Evolutionary conservation across 805 yeast genomes (phyloP).

Genomic region (Zygosaccharomyces kombuchaensis): DNA sequence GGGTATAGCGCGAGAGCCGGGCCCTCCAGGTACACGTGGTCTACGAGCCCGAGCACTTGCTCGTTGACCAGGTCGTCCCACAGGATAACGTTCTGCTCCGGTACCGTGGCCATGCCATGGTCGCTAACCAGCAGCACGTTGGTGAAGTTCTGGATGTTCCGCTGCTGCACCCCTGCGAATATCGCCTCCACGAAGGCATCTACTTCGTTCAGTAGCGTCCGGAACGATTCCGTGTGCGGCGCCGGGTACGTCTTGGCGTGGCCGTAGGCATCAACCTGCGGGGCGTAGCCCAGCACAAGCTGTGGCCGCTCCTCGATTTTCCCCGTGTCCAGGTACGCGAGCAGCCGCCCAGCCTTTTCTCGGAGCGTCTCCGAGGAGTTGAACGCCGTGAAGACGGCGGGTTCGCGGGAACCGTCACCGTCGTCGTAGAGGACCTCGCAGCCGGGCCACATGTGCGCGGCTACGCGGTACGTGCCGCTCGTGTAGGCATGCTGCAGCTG

Average conservation of each 20-base stretch:
- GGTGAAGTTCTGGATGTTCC: slow-evolving; percentile 61
- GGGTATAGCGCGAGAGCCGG: slow-evolving; percentile 16
- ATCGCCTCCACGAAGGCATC: slow-evolving; percentile 59
- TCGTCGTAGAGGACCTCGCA: slow-evolving; percentile 50
- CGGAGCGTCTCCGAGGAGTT: slow-evolving; percentile 55
- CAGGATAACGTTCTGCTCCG: slow-evolving; percentile 52
- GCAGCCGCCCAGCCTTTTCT: slow-evolving; percentile 54
- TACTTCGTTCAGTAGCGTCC: slow-evolving; percentile 44
- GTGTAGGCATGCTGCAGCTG: slow-evolving; percentile 64
- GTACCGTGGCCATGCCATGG: slow-evolving; percentile 91
- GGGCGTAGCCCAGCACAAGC: slow-evolving; percentile 70
- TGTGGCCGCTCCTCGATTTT: slow-evolving; percentile 61
- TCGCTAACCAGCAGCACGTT: slow-evolving; percentile 80
- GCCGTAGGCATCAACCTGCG: slow-evolving; percentile 75
- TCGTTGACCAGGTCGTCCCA: slow-evolving; percentile 67
- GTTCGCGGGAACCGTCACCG: background rate
- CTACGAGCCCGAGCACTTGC: slow-evolving; percentile 13
- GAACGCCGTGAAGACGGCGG: slow-evolving; percentile 46
- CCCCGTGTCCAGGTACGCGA: slow-evolving; percentile 56
- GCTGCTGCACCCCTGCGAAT: slow-evolving; percentile 41
- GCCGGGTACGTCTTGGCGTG: slow-evolving; percentile 62
- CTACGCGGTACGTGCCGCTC: slow-evolving; percentile 16
- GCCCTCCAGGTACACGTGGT: slow-evolving; percentile 17
- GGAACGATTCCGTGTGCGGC: slow-evolving; percentile 16
- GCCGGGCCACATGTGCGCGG: slow-evolving; percentile 96